Conservation (phyloP, 1,139 yeast genomes). For the Debaryomyces nepalensis region DNA sequence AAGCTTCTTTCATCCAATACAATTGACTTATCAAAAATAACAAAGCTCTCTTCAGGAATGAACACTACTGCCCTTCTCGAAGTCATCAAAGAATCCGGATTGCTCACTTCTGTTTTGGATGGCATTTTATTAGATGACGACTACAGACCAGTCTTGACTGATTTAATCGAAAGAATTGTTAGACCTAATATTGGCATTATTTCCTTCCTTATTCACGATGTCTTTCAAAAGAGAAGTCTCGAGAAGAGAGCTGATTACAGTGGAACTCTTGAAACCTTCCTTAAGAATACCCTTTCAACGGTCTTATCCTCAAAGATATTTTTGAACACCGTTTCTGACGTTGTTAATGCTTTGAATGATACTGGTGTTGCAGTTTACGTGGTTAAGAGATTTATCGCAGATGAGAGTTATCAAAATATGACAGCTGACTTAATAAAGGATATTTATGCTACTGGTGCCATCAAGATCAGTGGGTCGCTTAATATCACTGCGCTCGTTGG, state of each 20-base stretch:
- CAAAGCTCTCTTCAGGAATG: conserved; percentile 20
- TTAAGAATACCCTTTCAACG: conserved; percentile 35
- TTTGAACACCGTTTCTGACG: conserved; percentile 30
- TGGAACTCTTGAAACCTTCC: conserved; percentile 34
- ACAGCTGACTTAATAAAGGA: conserved; percentile 37
- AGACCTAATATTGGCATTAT: conserved; percentile 35
- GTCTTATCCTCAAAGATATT: conserved; percentile 37
- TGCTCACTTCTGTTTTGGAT: conserved; percentile 37
- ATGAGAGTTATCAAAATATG: conserved; percentile 43
- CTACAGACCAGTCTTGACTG: conserved; percentile 42
- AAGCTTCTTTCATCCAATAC: conserved; percentile 13
- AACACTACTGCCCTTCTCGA: conserved; percentile 32
- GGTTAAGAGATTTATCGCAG: conserved; percentile 40
- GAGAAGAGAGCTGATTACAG: conserved; percentile 27
- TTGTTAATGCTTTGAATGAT: conserved; percentile 45
- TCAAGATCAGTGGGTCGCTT: conserved; percentile 28
- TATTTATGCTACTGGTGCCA: conserved; percentile 31
- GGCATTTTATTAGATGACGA: conserved; percentile 42
- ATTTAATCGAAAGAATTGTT: conserved; percentile 38
- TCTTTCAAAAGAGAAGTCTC: conserved; percentile 26
- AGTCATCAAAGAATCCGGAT: conserved; percentile 39
- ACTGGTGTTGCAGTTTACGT: conserved; percentile 48
- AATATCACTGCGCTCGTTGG: conserved; percentile 35
- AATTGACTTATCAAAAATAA: neutral
- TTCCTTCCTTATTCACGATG: conserved; percentile 28